phyloP scores from a whole-genome alignment of 2,329 filamentous ascomycete genomes.

The Erysiphe pulchra region DNA sequence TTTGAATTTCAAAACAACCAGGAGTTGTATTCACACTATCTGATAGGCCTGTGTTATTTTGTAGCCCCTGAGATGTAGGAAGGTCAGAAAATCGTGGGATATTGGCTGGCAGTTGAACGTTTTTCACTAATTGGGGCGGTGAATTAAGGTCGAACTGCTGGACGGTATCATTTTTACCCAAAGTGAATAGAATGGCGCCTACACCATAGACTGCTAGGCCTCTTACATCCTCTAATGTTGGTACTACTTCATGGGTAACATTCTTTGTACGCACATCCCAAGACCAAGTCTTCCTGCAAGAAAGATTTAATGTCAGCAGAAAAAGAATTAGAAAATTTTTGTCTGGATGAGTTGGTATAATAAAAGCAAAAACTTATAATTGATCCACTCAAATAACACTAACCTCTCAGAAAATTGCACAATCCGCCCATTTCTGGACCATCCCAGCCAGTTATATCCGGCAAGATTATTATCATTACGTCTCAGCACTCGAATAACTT shows the following conservation, averaged over 20 bases:
- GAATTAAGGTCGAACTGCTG: slow-evolving; percentile 91
- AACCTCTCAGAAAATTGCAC: slow-evolving; percentile 81
- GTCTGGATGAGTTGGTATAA: no score
- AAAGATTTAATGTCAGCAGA: neutral
- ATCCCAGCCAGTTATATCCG: slow-evolving; percentile 85
- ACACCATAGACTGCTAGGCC: slow-evolving; percentile 76
- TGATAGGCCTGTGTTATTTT: neutral
- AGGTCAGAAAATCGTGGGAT: neutral
- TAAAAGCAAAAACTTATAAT: no score
- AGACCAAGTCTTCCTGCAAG: slow-evolving; percentile 52
- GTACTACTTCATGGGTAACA: slow-evolving; percentile 70
- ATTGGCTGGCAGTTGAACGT: slow-evolving; percentile 64
- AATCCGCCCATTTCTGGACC: slow-evolving; percentile 94
- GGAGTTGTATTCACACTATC: neutral
- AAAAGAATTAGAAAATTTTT: no score
- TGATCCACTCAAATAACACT: slow-evolving; percentile 16
- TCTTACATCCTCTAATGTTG: slow-evolving; percentile 55
- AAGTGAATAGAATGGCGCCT: slow-evolving; percentile 73
- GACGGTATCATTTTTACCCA: slow-evolving; percentile 66
- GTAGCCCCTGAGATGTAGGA: neutral
- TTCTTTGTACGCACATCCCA: slow-evolving; percentile 99
- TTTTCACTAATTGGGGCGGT: slow-evolving; percentile 53
- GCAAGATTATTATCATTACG: slow-evolving; percentile 42
- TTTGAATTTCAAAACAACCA: neutral
- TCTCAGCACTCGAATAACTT: slow-evolving; percentile 70